Conservation (phyloP, 2,329 filamentous ascomycete genomes). For the Paraphaeosphaeria sporulosa region DNA sequence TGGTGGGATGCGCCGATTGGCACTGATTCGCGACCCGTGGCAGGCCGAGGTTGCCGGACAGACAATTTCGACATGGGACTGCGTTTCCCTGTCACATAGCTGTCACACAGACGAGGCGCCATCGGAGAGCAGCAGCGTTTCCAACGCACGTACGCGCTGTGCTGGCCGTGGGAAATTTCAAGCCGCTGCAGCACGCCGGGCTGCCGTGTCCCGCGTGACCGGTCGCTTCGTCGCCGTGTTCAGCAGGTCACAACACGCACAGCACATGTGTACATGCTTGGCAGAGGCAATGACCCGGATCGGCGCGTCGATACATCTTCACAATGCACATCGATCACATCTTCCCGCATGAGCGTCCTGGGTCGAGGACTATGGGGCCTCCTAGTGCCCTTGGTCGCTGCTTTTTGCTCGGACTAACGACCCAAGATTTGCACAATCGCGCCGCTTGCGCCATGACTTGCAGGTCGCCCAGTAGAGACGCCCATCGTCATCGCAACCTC, state of each 20-base stretch:
- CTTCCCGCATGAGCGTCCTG: neutral
- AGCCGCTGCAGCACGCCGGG: neutral
- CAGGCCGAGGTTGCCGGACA: neutral
- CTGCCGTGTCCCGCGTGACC: slow-evolving; percentile 2
- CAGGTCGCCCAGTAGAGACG: too few relatives aligned
- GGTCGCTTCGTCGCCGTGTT: neutral
- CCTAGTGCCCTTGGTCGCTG: neutral
- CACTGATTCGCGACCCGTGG: neutral
- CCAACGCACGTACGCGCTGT: neutral
- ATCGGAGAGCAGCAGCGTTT: neutral
- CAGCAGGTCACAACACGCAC: neutral
- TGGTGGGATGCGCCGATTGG: neutral
- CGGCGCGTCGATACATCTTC: neutral
- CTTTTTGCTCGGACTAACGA: neutral
- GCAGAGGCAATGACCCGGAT: neutral
- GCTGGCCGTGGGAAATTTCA: neutral
- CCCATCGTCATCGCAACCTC: too few relatives aligned
- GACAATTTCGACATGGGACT: too few relatives aligned
- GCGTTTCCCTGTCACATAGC: neutral
- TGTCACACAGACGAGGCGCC: neutral
- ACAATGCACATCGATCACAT: neutral
- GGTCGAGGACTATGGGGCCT: neutral
- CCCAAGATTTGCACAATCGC: neutral
- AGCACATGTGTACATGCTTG: neutral
- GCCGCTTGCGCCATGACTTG: neutral